Evolutionary conservation across 306 rosid species (phyloP), one percentile per base, ranked within the genome.

Genomic region (Begonia fuchsioides): DNA sequence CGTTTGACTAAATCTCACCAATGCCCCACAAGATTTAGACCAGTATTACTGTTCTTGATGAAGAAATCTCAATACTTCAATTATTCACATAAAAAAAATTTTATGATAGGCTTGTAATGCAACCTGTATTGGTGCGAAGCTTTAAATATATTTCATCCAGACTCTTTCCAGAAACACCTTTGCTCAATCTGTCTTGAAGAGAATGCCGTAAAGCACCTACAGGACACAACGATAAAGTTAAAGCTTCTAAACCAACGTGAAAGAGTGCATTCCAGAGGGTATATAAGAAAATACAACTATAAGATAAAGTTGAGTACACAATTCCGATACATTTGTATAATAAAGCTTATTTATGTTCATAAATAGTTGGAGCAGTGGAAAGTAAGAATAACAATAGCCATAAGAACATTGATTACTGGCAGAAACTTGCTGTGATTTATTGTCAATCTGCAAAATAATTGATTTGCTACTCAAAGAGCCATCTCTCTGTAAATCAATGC

Each of bases 131-230:
- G 9, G 94, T 90, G 18, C 81, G 84, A 17, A 90, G 81, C 70
- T 85, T 90, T 77, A 90, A 75, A 53, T 75, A 63, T 67, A 90
- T 85, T 67, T 81, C 85, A 79, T 90, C 98, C 18, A 85, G 85
- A 44, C 67, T 39, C 72, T 64, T 81, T 14, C 94, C 92, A 1
- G 95, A 53, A 49, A 80, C 56, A 62, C 85, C 61, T 54, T 77
- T 90, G 57, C 98, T 73, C 67, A 90, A 57, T 72, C 98, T 84
- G 54, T 86, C 98, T 76, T 85, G 98, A 49, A 90, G 70, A 3
- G 98, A 90, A 52, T 82, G 98, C 20, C 98, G 86, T 40, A 90
- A 71, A 61, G 98, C 95, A 58, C 95, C 94, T 90, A 71, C 62
- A 54, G 49, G 32, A 0, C 44, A 3, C 47, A 47, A n/a, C n/a